phyloP scores from a whole-genome alignment of 352 stramenopile species.

The Elongisporangium prolatum region DNA sequence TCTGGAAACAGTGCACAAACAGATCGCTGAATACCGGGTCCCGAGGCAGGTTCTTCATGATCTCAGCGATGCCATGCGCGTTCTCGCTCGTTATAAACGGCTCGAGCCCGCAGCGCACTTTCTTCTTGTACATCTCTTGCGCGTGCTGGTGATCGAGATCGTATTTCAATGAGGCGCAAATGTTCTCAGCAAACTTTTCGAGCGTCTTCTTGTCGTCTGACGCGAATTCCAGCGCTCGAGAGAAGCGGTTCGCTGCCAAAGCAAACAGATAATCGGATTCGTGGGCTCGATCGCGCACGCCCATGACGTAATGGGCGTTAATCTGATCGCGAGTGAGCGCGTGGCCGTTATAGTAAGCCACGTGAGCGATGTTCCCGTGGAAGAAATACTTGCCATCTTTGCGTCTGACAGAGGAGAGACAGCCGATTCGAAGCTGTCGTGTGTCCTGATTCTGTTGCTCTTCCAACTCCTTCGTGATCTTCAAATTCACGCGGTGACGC shows the following conservation, averaged over 20 bases:
- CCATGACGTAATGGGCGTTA: constrained; percentile 72
- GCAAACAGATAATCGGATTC: constrained; percentile 78
- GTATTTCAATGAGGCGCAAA: constrained; percentile 78
- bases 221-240: constrained; percentile 45
- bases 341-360: constrained; percentile 76
- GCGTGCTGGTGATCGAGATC: constrained; percentile 69
- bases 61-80: constrained; percentile 65
- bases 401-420: constrained; percentile 47
- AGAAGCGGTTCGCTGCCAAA: constrained; percentile 65
- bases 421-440: constrained; percentile 71
- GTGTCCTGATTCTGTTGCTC: constrained; percentile 51
- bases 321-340: constrained; percentile 62
- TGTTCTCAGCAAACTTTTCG: constrained; percentile 72
- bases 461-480: constrained; percentile 64
- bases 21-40: constrained; percentile 73
- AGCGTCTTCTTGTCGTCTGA: constrained; percentile 63
- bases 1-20: constrained; percentile 67
- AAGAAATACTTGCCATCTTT: constrained; percentile 85
- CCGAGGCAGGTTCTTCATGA: constrained; percentile 73
- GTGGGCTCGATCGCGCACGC: constrained; percentile 45
- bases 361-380: constrained; percentile 72
- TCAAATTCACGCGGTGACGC: constrained; percentile 60
- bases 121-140: constrained; percentile 75
- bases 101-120: constrained; percentile 55
- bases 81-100: constrained; percentile 64